Evolutionary conservation across 306 rosid genomes (phyloP).

Genomic region (Ziziphus jujuba): DNA sequence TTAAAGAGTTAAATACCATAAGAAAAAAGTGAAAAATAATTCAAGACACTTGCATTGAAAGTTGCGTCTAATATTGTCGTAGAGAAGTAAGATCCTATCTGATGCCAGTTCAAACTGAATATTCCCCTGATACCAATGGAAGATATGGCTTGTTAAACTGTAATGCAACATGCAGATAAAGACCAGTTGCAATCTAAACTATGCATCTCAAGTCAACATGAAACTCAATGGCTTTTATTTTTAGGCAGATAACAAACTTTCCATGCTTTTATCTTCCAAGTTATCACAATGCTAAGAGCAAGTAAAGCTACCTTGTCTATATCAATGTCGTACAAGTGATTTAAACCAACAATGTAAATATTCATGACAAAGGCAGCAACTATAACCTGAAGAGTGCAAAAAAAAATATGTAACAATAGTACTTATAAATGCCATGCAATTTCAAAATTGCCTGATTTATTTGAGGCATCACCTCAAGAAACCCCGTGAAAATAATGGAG

Average conservation of each 20-base stretch:
- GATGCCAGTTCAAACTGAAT: conserved; percentile 69
- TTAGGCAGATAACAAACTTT: neutral
- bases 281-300: conserved; percentile 14
- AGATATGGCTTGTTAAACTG: conserved; percentile 99
- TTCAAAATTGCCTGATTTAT: conserved; percentile 16
- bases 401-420: conserved; percentile 10
- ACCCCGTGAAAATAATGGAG: conserved; percentile 76
- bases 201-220: too few species aligned
- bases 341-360: too few species aligned
- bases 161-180: conserved; percentile 28
- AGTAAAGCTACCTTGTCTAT: conserved; percentile 85
- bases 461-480: conserved; percentile 67
- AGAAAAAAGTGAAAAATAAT: neutral
- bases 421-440: neutral
- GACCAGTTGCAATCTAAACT: neutral
- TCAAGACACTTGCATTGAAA: neutral
- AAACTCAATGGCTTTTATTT: neutral
- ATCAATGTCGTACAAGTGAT: conserved; percentile 86
- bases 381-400: conserved; percentile 68
- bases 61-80: conserved; percentile 52
- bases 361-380: conserved; percentile 92
- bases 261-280: neutral
- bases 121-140: conserved; percentile 98
- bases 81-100: conserved; percentile 60
- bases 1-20: neutral